Base-by-base conservation (phyloP, 1,139 yeast species). In the Saccharomycopsis hybrid region DNA sequence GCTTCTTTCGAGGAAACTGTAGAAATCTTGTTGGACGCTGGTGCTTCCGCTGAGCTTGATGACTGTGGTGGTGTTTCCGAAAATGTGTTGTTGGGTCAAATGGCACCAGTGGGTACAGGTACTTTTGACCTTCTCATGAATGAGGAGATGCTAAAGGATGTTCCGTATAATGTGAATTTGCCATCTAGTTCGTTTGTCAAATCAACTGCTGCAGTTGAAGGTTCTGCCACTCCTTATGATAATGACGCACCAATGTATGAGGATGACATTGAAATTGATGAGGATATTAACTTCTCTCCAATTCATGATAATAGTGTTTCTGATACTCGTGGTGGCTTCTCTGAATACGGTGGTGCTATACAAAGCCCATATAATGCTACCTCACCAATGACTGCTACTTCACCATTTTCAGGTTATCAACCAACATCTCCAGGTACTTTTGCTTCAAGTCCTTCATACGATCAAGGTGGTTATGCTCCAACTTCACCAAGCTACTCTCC, bases 1-100 rank as follows among this genome's bases (percentile, higher is more conserved):
- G 92, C 97, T 74, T 92, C 98, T 48, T 94, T 94, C 73, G 99
- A 94, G 72, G 98, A 94, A 69, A 94, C 99, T 2, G 98, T 92
- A 41, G 98, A 94, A 71, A 92, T 94, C 63, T 73, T 94, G 64
- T 80, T 94, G 61, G 98, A 94, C 64, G 99, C 99, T 38, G 98
- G 96, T 65, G 95, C 97, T 3, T 81, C 95, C 41, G 98, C 98
- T 25, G 98, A 94, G 65, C 73, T 92, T 56, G 99, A 94, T 71
- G 97, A 92, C 60, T 94, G 98, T 70, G 86, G 90, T 60, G 99
- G 99, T 75, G 95, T 94, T 56, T 92, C 98, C 43, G 97, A 94
- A 67, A 94, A 92, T 65, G 96, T 94, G 54, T 87, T 94, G 76
- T 78, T 94, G 63, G 99, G 99, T 49, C 98, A 94, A 74, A 80